Base-by-base conservation (phyloP, 495 filamentous ascomycete species). In the Jackrogersella minutella region DNA sequence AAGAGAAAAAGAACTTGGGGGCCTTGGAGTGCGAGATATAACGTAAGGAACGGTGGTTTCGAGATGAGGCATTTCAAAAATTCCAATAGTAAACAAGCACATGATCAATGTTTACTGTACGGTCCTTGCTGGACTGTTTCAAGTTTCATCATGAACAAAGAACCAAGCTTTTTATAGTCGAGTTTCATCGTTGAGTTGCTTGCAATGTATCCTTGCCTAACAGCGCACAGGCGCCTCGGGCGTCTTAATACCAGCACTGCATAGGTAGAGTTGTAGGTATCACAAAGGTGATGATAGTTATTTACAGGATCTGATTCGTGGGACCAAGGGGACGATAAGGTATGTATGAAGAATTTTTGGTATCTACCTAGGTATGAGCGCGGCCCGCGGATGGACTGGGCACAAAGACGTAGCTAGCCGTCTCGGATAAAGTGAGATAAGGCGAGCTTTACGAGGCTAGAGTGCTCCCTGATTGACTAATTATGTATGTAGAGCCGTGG, bases 171-270 rank as follows among this genome's bases (percentile, higher is more conserved):
- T 66, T 57, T 53, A 28, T 66, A 70, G 52, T 58, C 39, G 58
- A 56, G 68, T 70, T 70, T 70, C 58, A 63, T 70, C 51, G 40
- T 51, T 14, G 51, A 16, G 16, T 66, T 70, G 68, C 62, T 40
- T 70, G 68, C 68, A 67, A 55, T 24, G 7, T 26, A 44, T 26
- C 63, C 68, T 59, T 66, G 68, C 46, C 44, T 39, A 41, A 55
- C 37, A n/a, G 58, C 61, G 66, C 61, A 58, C 31, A 49, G 43
- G 61, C 66, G 61, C 30, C 57, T 69, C 36, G 2, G 51, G 44
- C 61, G 61, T 47, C 43, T 68, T 50, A 28, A 19, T 63, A 36
- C 24, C n/a, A 21, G 19, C 30, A 33, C 11, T 37, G 3, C 21
- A 33, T 36, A 58, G 10, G 65, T 52, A 54, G 37, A 39, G 40